Conservation (phyloP, 129 eudicot genomes). For the Apium graveolens region DNA sequence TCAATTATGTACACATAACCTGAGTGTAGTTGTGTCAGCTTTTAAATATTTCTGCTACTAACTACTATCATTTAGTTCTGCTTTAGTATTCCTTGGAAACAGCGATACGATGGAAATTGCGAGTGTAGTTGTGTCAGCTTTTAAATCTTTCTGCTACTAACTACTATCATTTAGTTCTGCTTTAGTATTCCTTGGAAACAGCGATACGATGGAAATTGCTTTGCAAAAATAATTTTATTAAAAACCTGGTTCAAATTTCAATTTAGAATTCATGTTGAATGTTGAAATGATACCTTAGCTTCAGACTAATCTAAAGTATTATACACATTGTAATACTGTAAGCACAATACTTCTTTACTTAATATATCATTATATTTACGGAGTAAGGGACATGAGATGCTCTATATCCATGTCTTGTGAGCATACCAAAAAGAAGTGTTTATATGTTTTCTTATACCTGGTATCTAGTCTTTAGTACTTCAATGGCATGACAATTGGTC, state of each 20-base stretch:
- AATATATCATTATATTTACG: not conserved
- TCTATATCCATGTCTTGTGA: not conserved
- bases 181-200: not conserved
- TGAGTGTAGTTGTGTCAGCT: not conserved
- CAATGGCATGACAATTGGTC: not conserved
- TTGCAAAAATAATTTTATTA: not conserved
- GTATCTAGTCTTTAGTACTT: not conserved
- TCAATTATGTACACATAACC: not conserved
- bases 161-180: not conserved
- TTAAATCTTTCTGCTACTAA: not conserved
- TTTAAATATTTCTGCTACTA: not conserved
- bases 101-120: not conserved
- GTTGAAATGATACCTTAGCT: not conserved
- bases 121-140: not conserved
- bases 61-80: not conserved
- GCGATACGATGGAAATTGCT: not conserved
- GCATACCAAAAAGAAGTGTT: not conserved
- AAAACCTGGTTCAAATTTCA: not conserved
- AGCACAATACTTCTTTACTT: not conserved
- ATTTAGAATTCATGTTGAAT: not conserved
- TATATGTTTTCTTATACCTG: not conserved
- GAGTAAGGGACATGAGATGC: not conserved
- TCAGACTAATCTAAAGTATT: not conserved
- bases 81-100: not conserved
- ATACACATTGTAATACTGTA: not conserved